Evolutionary conservation across 768 basidiomycete species (phyloP).

Genomic region (Gymnopilus junonius): DNA sequence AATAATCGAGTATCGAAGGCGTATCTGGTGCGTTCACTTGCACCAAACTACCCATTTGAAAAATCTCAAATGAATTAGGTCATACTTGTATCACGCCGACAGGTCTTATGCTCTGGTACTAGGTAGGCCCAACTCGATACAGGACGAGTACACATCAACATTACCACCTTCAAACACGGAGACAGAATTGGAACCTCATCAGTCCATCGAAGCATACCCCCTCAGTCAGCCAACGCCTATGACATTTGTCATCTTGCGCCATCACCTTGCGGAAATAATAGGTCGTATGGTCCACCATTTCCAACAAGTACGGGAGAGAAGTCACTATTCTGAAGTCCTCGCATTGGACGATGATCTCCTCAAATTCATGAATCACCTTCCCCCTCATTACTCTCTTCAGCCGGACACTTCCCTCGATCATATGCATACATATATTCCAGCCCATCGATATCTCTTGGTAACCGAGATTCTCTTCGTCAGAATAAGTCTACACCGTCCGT

Average conservation of each 20-base stretch:
- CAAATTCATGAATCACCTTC: slow-evolving; percentile 74
- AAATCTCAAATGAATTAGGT: slow-evolving; percentile 42
- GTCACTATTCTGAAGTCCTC: slow-evolving; percentile 84
- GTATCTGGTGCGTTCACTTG: slow-evolving; percentile 71
- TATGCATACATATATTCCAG: slow-evolving; percentile 64
- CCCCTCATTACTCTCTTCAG: slow-evolving; percentile 76
- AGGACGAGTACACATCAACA: slow-evolving; percentile 88
- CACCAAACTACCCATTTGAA: not conserved
- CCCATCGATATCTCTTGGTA: slow-evolving; percentile 87
- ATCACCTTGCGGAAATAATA: slow-evolving; percentile 81
- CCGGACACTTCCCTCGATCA: slow-evolving; percentile 82
- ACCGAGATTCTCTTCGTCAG: slow-evolving; percentile 90
- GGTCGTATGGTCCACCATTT: slow-evolving; percentile 93
- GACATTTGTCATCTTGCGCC: slow-evolving; percentile 88
- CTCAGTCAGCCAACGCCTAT: slow-evolving; percentile 77
- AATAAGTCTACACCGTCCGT: slow-evolving; percentile 86
- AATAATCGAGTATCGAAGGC: slow-evolving; percentile 85
- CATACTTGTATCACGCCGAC: slow-evolving; percentile 93
- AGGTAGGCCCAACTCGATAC: slow-evolving; percentile 88
- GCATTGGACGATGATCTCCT: slow-evolving; percentile 83
- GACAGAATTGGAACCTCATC: slow-evolving; percentile 52
- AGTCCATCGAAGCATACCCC: slow-evolving; percentile 55
- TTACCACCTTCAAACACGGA: slow-evolving; percentile 75
- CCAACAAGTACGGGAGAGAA: slow-evolving; percentile 78
- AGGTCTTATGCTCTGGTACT: slow-evolving; percentile 91